Evolutionary conservation across 305 asterid species (phyloP), one percentile per base, ranked within the genome.

Genomic region (Fraxinus baroniana): DNA sequence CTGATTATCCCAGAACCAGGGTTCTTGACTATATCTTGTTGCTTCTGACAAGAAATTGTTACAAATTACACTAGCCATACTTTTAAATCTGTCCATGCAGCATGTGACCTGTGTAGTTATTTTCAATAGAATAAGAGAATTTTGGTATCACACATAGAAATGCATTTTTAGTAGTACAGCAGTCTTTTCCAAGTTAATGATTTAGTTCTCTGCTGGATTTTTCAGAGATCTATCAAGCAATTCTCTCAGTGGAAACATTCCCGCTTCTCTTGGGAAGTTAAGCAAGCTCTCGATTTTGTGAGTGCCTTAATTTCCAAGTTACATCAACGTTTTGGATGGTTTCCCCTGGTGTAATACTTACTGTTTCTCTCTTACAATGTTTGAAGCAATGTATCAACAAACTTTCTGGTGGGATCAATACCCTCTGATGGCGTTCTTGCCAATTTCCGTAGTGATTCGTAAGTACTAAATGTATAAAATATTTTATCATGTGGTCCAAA

Each of bases 171-270:
- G 77, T 18, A 80, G 39, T 79, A 77, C 66, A 32, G 60, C 49
- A 83, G 18, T 66, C 78, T 76, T 76, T 75, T 71, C 33, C 20
- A 74, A 81, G 85, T 80, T 80, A n/a, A 71, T 20, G 52, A 71
- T 73, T 49, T 52, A 39, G 60, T 77, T 79, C 72, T 75, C 12
- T 74, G 84, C 83, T 83, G 79, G 78, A 81, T 86, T 80, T 68
- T 82, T 64, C 90, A 96, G 99, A 90, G 99, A 96, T 88, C 92
- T 96, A 76, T 94, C 98, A n/a, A 93, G 99, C 94, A 96, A 96
- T 90, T 93, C 97, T 85, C 95, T 96, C 76, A 91, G 99, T 84
- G 98, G 98, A 86, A 89, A 78, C 84, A 93, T 96, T 91, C 99
- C 99, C 83, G 81, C 86, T 77, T 92, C 99, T 72, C 95, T 96